phyloP scores from a whole-genome alignment of 257 asterid genomes.

The Lantana camara region DNA sequence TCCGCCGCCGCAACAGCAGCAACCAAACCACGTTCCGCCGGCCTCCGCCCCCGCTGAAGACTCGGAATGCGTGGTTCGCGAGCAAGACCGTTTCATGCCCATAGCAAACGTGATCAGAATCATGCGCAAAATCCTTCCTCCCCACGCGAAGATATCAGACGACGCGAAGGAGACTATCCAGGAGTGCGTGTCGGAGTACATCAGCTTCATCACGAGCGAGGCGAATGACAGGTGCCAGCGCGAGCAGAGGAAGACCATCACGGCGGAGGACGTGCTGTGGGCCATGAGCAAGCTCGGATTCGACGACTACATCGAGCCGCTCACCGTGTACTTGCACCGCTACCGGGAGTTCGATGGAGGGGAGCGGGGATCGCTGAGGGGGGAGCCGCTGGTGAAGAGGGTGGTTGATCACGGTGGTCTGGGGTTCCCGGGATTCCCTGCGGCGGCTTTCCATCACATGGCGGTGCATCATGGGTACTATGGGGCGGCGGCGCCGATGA shows the following conservation, averaged over 20 bases:
- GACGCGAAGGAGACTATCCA: conserved; percentile 96
- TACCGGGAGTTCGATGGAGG: conserved; percentile 77
- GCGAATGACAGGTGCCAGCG: conserved; percentile 93
- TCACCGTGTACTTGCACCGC: conserved; percentile 78
- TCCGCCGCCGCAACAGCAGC: conserved; percentile 37
- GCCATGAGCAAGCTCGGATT: conserved; percentile 96
- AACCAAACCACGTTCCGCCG: conserved; percentile 31
- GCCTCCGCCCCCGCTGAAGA: conserved; percentile 26
- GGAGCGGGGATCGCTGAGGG: conserved; percentile 63
- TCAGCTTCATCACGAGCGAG: conserved; percentile 91
- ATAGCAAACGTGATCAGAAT: conserved; percentile 89
- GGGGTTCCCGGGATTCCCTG: conserved; percentile 34
- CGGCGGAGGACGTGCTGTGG: conserved; percentile 93
- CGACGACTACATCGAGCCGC: conserved; percentile 86
- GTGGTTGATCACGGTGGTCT: conserved; percentile 39
- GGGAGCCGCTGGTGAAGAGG: conserved; percentile 62
- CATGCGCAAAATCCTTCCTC: conserved; percentile 85
- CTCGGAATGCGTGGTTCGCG: conserved; percentile 72
- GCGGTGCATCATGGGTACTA: conserved; percentile 55
- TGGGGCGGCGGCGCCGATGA: conserved; percentile 48
- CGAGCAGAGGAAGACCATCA: conserved; percentile 95
- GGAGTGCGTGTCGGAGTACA: conserved; percentile 92
- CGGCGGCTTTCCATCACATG: conserved; percentile 47
- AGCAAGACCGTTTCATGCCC: conserved; percentile 98
- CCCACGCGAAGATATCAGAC: conserved; percentile 89